These are phyloP conservation scores for Fusarium nelsonii DNA, from an alignment of 2,329 filamentous ascomycete genomes.

Conservation along the genomic window DNA sequence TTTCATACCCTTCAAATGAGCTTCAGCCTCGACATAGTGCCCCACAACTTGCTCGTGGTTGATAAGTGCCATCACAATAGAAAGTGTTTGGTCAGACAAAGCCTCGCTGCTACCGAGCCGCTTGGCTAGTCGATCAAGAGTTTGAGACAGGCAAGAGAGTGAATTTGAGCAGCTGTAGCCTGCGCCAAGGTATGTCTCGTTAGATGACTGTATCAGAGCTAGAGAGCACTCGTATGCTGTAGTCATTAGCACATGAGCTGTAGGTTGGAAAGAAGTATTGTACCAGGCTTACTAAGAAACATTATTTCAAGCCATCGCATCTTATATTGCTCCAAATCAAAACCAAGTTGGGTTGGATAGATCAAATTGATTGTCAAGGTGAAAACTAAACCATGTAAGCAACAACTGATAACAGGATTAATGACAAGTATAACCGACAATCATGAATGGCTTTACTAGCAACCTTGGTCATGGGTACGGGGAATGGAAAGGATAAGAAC, in stretches of 20 bases:
- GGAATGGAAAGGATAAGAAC: slow-evolving; percentile 11
- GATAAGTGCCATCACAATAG: slow-evolving; percentile 8
- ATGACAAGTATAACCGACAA: neutral
- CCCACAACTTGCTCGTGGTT: slow-evolving; percentile 7
- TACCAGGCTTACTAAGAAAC: slow-evolving; percentile 5
- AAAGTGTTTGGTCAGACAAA: neutral
- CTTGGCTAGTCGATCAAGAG: neutral
- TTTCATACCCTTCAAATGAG: slow-evolving; percentile 1
- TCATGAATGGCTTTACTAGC: slow-evolving; percentile 17
- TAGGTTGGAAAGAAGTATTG: fast-evolving
- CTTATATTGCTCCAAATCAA: neutral
- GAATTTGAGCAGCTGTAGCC: slow-evolving; percentile 1
- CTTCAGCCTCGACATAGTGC: slow-evolving; percentile 5
- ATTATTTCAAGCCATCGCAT: slow-evolving; percentile 18
- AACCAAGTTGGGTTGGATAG: slow-evolving; percentile 14
- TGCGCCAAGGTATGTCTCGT: slow-evolving; percentile 15
- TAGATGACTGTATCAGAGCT: slow-evolving; percentile 9
- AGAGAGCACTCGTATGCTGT: slow-evolving; percentile 10
- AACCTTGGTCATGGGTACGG: neutral
- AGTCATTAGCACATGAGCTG: fast-evolving
- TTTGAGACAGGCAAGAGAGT: slow-evolving; percentile 9
- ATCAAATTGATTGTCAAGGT: neutral
- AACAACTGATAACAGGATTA: fast-evolving
- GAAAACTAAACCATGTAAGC: slow-evolving; percentile 1
- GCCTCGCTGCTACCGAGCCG: neutral